These are phyloP conservation scores for Nakazawaea sp. DNA, from an alignment of 805 yeast species.

Conservation along the genomic window DNA sequence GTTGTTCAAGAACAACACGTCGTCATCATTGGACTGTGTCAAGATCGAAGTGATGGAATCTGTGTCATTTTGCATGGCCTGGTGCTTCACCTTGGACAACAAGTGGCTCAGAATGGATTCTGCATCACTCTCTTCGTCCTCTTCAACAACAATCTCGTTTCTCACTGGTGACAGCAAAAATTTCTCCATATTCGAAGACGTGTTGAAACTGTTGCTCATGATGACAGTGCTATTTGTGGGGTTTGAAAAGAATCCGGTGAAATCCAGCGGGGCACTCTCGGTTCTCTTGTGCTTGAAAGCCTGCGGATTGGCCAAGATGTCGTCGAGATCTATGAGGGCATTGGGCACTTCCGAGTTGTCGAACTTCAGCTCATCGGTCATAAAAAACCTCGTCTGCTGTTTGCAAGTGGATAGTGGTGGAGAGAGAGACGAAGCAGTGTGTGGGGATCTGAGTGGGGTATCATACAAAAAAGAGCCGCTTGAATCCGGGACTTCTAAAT, in stretches of 20 bases:
- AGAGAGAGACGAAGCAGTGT: constrained; percentile 2
- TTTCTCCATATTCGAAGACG: constrained; percentile 1
- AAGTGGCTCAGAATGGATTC: constrained; percentile 7
- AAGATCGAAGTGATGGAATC: not conserved
- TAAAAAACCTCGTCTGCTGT: constrained; percentile 17
- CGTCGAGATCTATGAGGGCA: constrained; percentile 27
- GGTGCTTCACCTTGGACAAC: constrained; percentile 1
- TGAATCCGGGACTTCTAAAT: too few relatives aligned
- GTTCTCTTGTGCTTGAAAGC: constrained; percentile 7
- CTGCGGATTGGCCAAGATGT: constrained; percentile 6
- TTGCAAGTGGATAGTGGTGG: not conserved
- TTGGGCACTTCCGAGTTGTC: constrained; percentile 21
- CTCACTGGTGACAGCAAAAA: constrained; percentile 10
- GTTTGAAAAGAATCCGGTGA: not conserved
- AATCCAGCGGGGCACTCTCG: constrained; percentile 11
- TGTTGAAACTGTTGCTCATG: not conserved
- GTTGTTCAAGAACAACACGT: not conserved
- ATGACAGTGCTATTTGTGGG: not conserved
- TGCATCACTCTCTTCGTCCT: constrained; percentile 8
- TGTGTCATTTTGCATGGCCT: not conserved
- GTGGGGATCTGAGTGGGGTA: constrained; percentile 3
- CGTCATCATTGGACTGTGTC: not conserved
- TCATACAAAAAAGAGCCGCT: not conserved
- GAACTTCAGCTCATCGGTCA: constrained; percentile 25
- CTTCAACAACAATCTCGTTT: constrained; percentile 10